Evolutionary conservation across 805 yeast genomes (phyloP).

Genomic region (Metahyphopichia silvanorum): DNA sequence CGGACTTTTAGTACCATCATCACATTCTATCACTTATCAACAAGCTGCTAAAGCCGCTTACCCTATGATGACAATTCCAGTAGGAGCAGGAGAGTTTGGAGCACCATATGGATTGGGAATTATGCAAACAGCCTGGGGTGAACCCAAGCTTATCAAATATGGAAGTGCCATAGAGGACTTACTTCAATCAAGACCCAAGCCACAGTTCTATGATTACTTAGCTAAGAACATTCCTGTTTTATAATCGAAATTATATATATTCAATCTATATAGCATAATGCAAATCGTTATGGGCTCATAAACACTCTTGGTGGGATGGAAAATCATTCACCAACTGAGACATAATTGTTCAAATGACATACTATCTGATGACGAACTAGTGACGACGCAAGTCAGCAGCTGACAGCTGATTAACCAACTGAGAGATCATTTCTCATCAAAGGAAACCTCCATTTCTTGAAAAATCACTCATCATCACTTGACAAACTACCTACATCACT

Average conservation of each 20-base stretch:
- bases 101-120: slow-evolving; percentile 24
- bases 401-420: too few species aligned
- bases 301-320: too few species aligned
- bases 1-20: slow-evolving; percentile 7
- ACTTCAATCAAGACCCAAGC: slow-evolving; percentile 12
- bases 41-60: slow-evolving; percentile 28
- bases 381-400: too few species aligned
- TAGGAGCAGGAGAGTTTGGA: slow-evolving; percentile 15
- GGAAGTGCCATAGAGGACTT: slow-evolving; percentile 26
- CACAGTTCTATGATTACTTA: slow-evolving; percentile 16
- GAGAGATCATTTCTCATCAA: too few species aligned
- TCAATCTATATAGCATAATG: too few species aligned
- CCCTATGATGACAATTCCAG: slow-evolving; percentile 22
- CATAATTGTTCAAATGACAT: too few species aligned
- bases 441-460: too few species aligned
- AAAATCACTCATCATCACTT: slow-evolving; percentile 49
- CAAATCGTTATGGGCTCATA: too few species aligned
- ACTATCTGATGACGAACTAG: too few species aligned
- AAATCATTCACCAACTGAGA: too few species aligned
- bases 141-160: slow-evolving; percentile 20
- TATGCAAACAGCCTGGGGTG: slow-evolving; percentile 23
- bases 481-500: slow-evolving; percentile 51
- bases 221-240: slow-evolving; percentile 20
- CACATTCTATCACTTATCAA: slow-evolving; percentile 18
- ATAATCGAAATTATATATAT: too few species aligned